These are phyloP conservation scores for Candida alai DNA, from an alignment of 805 yeast genomes.

Conservation along the genomic window DNA sequence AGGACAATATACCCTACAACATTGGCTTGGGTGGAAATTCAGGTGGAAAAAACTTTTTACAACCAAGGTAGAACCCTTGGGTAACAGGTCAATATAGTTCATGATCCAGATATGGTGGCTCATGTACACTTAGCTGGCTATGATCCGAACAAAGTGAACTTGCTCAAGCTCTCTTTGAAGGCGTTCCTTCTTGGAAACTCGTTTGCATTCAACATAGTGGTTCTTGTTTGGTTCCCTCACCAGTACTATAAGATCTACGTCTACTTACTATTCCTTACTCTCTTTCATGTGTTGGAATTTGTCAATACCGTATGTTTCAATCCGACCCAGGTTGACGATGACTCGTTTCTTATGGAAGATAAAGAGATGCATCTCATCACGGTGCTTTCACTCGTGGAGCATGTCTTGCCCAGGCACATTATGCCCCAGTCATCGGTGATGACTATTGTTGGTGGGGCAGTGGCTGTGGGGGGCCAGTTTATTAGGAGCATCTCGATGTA, in stretches of 20 bases:
- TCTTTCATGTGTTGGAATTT: constrained; percentile 82
- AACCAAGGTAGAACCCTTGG: too few species aligned
- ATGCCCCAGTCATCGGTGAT: neutral
- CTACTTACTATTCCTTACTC: constrained; percentile 50
- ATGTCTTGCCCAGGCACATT: constrained; percentile 2
- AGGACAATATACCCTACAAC: too few species aligned
- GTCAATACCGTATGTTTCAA: constrained; percentile 75
- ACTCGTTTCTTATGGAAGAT: constrained; percentile 43
- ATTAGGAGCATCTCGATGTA: constrained; percentile 77
- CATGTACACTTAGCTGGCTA: too few species aligned
- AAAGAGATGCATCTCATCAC: constrained; percentile 25
- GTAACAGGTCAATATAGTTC: too few species aligned
- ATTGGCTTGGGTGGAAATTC: too few species aligned
- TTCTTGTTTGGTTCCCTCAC: neutral
- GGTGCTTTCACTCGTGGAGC: constrained; percentile 17
- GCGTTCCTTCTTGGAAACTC: constrained; percentile 30
- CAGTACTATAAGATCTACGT: constrained; percentile 14
- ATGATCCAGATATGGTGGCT: too few species aligned
- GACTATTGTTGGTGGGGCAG: constrained; percentile 40
- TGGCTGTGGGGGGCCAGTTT: constrained; percentile 59
- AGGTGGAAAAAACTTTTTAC: too few species aligned
- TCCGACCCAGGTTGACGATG: constrained; percentile 57
- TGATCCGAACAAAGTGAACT: constrained; percentile 24
- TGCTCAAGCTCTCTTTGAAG: constrained; percentile 28
- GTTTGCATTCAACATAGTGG: constrained; percentile 14